Percentiles rank a stretch among this genome's conserved stretches.
Evolutionary conservation across 2,329 filamentous ascomycete species (phyloP).

Genomic region (Cadophora gregata): DNA sequence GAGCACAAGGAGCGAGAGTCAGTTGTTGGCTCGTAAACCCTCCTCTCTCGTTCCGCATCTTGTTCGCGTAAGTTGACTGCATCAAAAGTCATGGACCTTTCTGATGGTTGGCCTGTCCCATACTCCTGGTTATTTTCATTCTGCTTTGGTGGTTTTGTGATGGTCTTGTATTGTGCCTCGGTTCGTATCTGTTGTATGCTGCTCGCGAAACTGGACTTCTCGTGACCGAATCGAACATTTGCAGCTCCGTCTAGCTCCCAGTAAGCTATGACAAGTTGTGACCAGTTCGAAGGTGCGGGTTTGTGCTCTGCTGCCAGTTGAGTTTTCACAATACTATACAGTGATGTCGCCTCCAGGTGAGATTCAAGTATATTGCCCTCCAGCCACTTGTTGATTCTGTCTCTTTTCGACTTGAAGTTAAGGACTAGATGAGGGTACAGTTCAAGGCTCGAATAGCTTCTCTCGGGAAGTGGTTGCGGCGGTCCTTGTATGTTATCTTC

Average conservation of each 20-base stretch:
- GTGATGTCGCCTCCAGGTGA: conserved; percentile 30
- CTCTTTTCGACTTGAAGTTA: conserved; percentile 34
- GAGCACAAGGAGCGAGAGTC: not conserved
- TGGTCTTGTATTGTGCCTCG: not conserved
- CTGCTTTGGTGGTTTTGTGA: not conserved
- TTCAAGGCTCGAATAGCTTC: conserved; percentile 22
- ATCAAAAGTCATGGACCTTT: not conserved
- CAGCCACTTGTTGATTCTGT: conserved; percentile 38
- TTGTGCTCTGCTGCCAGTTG: conserved; percentile 28
- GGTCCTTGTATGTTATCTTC: not conserved
- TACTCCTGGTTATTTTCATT: not conserved
- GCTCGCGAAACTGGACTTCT: not conserved
- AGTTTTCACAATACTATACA: conserved; percentile 29
- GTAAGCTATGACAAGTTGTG: conserved; percentile 35
- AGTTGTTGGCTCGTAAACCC: not conserved
- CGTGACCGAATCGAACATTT: not conserved
- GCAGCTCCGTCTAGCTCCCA: conserved; percentile 32
- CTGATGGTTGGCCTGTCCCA: not conserved
- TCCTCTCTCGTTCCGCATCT: not conserved
- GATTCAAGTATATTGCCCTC: conserved; percentile 31
- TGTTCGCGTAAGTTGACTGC: not conserved
- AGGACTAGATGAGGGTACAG: conserved; percentile 30
- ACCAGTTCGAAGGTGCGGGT: conserved; percentile 35
- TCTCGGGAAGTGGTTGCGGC: not conserved
- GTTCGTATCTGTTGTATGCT: not conserved